Evolutionary conservation across 208 protist genomes (phyloP), one percentile per base, ranked within the genome.

Genomic region (Leishmania major): DNA sequence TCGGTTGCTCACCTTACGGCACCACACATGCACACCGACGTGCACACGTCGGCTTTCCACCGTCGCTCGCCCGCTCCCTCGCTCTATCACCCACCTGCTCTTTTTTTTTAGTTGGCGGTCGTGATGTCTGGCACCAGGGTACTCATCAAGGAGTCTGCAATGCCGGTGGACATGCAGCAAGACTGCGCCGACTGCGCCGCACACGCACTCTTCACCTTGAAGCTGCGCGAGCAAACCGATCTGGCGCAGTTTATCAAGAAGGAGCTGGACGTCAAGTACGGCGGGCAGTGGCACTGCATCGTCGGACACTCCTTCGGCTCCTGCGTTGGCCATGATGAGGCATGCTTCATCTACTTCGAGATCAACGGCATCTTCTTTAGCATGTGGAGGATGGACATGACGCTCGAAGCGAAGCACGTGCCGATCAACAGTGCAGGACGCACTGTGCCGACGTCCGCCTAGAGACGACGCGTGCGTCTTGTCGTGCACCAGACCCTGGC

Each of bases 201-300:
- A 0, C 87, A 97, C 78, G 94, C 94, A 17, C 79, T 97, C 31
- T 17, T 71, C 59, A 86, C 77, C 28, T 78, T 96, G 40, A 78
- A 89, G 22, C 83, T 97, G 51, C 51, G 67, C 6, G 93, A 96
- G 67, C 99, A 99, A 85, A 99, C 99, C 72, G 99, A 99, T 85
- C 99, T 99, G 77, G 99, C 99, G 0, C 97, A 98, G 62, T 99
- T 99, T 88, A 99, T 99, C 74, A 99, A 99, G 92, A 99, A 99
- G 85, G 98, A 99, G 80, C 94, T 99, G 35, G 98, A 99, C 88
- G 97, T 96, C 77, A 99, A 99, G 89, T 99, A 99, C 90, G 96
- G 98, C 84, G 95, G 97, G 11, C 99, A 98, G 53, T 99, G 99
- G 99, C 99, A 99, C 88, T 99, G 98, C 93, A 98, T 99, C 82